Evolutionary conservation across 176 grass and related monocot species (phyloP).

Genomic region (Triticum turgidum): DNA sequence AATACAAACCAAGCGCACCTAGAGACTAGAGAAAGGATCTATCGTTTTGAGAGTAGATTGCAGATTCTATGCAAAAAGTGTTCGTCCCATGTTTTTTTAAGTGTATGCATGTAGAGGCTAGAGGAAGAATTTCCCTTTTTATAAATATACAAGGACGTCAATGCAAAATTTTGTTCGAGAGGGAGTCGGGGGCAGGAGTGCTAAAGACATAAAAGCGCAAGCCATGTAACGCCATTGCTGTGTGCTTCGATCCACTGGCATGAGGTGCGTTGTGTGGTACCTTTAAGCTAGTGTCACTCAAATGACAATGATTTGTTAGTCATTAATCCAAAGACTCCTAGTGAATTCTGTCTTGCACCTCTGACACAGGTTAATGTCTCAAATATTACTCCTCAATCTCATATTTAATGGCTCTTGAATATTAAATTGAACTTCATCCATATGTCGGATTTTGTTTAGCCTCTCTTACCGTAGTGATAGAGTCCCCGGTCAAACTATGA

Average conservation of each 20-base stretch:
- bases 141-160: accelerated
- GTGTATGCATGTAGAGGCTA: neutral
- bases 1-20: neutral
- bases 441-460: neutral
- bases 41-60: neutral
- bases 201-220: conserved; percentile 32
- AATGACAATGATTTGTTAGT: neutral
- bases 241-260: neutral
- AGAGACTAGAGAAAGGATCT: neutral
- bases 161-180: neutral
- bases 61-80: neutral
- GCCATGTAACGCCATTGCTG: conserved; percentile 38
- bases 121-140: neutral
- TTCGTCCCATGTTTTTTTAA: neutral
- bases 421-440: neutral
- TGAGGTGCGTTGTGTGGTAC: neutral
- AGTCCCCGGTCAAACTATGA: neutral
- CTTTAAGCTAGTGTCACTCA: neutral
- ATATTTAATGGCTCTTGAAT: neutral
- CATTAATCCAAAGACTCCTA: neutral
- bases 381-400: neutral
- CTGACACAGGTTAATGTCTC: neutral
- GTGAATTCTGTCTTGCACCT: neutral
- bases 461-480: neutral
- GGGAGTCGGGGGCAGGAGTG: neutral